A percentile compares a stretch with the other conserved stretches of the same genome.
Evolutionary conservation across 179 eudicot genomes (phyloP).

Genomic region (Corrigiola litoralis): DNA sequence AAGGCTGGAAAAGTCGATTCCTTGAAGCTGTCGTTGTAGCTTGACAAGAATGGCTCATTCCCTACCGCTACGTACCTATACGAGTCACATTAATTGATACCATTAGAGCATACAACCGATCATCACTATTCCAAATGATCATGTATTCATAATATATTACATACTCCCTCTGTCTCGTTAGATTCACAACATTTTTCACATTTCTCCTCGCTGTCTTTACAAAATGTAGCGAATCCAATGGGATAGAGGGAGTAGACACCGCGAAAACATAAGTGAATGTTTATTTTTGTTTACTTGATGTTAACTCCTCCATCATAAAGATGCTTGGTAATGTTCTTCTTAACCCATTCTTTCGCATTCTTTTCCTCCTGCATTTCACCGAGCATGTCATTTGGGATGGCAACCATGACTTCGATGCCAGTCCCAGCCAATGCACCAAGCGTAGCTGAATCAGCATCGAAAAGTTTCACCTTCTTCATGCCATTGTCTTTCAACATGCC

Average conservation of each 20-base stretch:
- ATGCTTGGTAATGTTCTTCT: conserved; percentile 49
- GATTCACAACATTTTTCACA: too few relatives aligned
- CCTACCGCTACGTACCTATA: conserved; percentile 82
- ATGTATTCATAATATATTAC: neutral
- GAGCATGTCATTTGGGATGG: conserved; percentile 65
- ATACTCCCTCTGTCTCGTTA: too few relatives aligned
- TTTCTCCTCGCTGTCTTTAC: too few relatives aligned
- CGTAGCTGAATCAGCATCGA: conserved; percentile 54
- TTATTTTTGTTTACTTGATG: conserved; percentile 37
- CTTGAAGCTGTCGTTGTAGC: conserved; percentile 55
- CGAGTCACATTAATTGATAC: too few relatives aligned
- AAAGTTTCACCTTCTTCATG: conserved; percentile 60
- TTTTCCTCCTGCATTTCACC: conserved; percentile 29
- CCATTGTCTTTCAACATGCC: conserved; percentile 70
- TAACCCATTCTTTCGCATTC: conserved; percentile 63
- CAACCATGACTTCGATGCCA: conserved; percentile 81
- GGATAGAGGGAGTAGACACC: too few relatives aligned
- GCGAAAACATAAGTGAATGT: neutral
- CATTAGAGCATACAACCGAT: too few relatives aligned
- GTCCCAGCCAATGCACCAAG: conserved; percentile 51
- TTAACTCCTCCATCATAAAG: conserved; percentile 45
- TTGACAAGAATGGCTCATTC: conserved; percentile 72
- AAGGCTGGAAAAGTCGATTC: conserved; percentile 54
- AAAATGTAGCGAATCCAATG: too few relatives aligned
- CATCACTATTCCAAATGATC: too few relatives aligned